These are phyloP conservation scores for Pseudocercospora musae DNA, from an alignment of 2,329 filamentous ascomycete genomes.

Conservation along the genomic window DNA sequence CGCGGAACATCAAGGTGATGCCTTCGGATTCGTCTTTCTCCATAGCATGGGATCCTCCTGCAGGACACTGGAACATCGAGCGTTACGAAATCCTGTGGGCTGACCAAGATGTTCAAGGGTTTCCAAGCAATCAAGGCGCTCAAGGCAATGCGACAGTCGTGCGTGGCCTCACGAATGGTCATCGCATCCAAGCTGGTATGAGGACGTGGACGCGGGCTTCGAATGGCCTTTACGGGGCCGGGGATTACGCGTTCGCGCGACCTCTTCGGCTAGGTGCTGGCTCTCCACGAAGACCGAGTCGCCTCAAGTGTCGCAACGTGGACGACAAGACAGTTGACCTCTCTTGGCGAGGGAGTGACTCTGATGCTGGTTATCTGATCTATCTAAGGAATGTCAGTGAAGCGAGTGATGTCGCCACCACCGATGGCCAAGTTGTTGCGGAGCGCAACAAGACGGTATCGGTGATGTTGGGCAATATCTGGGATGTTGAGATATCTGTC, in stretches of 20 bases:
- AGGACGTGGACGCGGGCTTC: slow-evolving; percentile 3
- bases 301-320: not conserved
- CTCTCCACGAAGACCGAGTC: not conserved
- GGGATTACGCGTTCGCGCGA: not conserved
- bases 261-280: not conserved
- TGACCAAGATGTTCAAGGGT: slow-evolving; percentile 7
- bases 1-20: not conserved
- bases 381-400: slow-evolving; percentile 3
- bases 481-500: slow-evolving; percentile 11
- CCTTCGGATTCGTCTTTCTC: not conserved
- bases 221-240: not conserved
- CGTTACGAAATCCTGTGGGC: slow-evolving; percentile 11
- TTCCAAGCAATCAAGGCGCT: slow-evolving; percentile 8
- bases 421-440: slow-evolving; percentile 1
- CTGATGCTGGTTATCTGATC: slow-evolving; percentile 7
- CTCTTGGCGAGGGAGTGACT: not conserved
- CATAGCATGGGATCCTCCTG: slow-evolving; percentile 11
- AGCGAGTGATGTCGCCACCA: not conserved
- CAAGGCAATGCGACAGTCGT: not conserved
- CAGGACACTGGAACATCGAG: not conserved
- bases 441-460: slow-evolving; percentile 1
- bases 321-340: not conserved
- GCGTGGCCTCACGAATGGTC: not conserved
- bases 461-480: slow-evolving; percentile 4
- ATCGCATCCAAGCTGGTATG: slow-evolving; percentile 6